A percentile compares a stretch with the other conserved stretches of the same genome.
These are phyloP conservation scores for Colletotrichum sp. DNA, from an alignment of 2,329 filamentous ascomycete species.

Conservation along the genomic window DNA sequence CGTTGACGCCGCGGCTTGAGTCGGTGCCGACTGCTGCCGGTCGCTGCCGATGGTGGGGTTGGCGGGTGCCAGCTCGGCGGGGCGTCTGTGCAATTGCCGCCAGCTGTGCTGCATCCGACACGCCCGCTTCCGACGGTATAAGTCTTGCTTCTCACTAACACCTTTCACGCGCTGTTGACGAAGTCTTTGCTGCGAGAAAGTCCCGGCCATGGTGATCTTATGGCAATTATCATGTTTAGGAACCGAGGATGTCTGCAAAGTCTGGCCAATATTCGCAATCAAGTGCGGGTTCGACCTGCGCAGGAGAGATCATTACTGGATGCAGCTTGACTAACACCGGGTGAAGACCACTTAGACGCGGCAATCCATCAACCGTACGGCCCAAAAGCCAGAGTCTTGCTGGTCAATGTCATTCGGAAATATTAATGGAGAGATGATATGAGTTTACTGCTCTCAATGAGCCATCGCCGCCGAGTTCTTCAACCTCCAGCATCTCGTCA, in stretches of 20 bases:
- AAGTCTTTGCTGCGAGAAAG: not conserved
- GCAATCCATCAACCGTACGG: not conserved
- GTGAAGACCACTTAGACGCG: not conserved
- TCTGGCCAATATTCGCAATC: not conserved
- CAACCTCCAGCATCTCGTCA: not conserved
- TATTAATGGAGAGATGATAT: not conserved
- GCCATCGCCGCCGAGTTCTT: not conserved
- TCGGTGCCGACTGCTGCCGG: not conserved
- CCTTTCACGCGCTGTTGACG: not conserved
- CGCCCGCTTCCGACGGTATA: not conserved
- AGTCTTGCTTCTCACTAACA: not conserved
- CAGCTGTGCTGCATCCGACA: not conserved
- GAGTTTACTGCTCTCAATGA: not conserved
- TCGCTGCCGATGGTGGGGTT: slow-evolving; percentile 1
- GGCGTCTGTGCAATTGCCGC: not conserved
- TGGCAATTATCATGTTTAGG: not conserved
- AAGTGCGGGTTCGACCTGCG: not conserved
- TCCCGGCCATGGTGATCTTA: not conserved
- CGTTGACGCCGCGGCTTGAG: not conserved
- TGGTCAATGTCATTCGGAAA: not conserved
- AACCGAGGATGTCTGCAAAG: not conserved
- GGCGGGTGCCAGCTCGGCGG: not conserved
- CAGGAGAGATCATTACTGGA: not conserved
- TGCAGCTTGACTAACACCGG: not conserved
- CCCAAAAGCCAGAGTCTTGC: too few species aligned